Percentiles rank a stretch among this genome's conserved stretches.
Conservation (phyloP, 805 yeast species). For the Candida xyloterini region DNA sequence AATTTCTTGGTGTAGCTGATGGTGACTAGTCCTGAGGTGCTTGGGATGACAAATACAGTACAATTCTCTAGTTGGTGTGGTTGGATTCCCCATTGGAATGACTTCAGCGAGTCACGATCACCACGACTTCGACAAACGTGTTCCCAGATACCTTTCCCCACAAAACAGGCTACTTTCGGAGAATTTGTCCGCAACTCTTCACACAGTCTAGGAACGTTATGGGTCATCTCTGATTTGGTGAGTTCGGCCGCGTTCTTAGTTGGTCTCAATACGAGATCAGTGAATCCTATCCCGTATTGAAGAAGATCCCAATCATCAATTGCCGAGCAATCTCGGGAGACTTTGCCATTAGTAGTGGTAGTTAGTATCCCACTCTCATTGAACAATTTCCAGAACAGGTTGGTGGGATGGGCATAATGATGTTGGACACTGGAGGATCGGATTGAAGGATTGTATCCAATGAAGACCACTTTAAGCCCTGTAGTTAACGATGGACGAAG, state of each 20-base stretch:
- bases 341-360: slow-evolving; percentile 6
- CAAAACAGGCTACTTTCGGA: slow-evolving; percentile 50
- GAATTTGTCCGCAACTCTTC: slow-evolving; percentile 37
- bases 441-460: slow-evolving; percentile 74
- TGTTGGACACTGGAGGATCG: slow-evolving; percentile 60
- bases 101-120: slow-evolving; percentile 26
- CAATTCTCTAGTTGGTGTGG: slow-evolving; percentile 23
- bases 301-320: slow-evolving; percentile 30
- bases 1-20: slow-evolving; percentile 45
- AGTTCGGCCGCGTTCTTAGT: slow-evolving; percentile 59
- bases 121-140: slow-evolving; percentile 41
- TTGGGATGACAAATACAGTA: slow-evolving; percentile 60
- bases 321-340: slow-evolving; percentile 7
- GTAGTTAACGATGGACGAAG: slow-evolving; percentile 20
- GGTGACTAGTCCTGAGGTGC: slow-evolving; percentile 70
- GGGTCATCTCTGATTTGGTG: slow-evolving; percentile 46
- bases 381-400: slow-evolving; percentile 65
- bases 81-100: slow-evolving; percentile 56
- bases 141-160: slow-evolving; percentile 80
- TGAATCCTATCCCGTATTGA: slow-evolving; percentile 57
- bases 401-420: slow-evolving; percentile 69
- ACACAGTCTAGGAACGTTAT: slow-evolving; percentile 52
- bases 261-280: slow-evolving; percentile 66
- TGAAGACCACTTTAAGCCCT: slow-evolving; percentile 46
- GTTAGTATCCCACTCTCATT: slow-evolving; percentile 47